A percentile compares a stretch with the other conserved stretches of the same genome.
Evolutionary conservation across 768 basidiomycete genomes (phyloP).

Genomic region (Astraeus odoratus): DNA sequence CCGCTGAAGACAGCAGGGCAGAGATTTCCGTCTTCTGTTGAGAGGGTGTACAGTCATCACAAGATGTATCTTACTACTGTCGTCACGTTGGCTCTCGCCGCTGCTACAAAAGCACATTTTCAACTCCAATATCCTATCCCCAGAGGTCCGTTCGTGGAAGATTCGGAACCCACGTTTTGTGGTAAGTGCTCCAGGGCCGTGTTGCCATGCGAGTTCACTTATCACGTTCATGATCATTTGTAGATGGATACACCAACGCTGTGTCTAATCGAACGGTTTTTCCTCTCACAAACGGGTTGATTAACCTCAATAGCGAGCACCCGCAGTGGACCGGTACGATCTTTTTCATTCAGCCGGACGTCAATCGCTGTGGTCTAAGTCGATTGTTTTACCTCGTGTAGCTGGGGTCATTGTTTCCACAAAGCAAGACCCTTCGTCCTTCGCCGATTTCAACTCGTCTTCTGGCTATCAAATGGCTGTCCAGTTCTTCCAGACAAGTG

Average conservation of each 20-base stretch:
- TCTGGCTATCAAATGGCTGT: conserved; percentile 31
- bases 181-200: conserved; percentile 35
- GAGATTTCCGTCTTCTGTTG: neutral
- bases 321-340: conserved; percentile 46
- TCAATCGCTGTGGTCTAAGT: conserved; percentile 1
- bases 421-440: conserved; percentile 50
- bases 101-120: conserved; percentile 65
- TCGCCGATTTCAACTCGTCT: conserved; percentile 51
- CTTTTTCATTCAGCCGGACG: neutral
- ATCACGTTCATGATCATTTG: neutral
- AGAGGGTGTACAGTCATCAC: neutral
- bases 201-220: neutral
- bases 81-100: conserved; percentile 32
- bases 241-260: conserved; percentile 58
- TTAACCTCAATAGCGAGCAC: conserved; percentile 63
- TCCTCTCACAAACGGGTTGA: conserved; percentile 56
- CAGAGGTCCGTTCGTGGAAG: conserved; percentile 60
- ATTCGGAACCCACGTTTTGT: conserved; percentile 56
- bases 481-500: conserved; percentile 42
- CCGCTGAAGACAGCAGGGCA: neutral
- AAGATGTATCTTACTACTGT: conserved; percentile 31
- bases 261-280: conserved; percentile 58
- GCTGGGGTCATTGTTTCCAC: conserved; percentile 53
- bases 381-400: conserved; percentile 16
- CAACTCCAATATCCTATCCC: conserved; percentile 70